Conservation (phyloP, 345 rosid species). For the Pugionium dolabratum region DNA sequence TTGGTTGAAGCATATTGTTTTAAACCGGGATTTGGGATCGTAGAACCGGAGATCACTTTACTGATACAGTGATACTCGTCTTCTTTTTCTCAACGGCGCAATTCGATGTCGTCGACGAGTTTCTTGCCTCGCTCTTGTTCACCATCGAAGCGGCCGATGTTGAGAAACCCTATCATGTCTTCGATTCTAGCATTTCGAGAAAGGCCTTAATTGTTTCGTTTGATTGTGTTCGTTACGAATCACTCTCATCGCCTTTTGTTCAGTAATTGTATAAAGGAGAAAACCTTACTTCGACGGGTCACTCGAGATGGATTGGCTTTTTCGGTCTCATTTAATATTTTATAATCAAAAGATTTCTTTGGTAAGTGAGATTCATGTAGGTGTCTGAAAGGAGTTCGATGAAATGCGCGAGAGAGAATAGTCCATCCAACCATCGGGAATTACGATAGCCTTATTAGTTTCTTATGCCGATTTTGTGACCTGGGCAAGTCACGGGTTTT, state of each 20-base stretch:
- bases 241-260: neutral
- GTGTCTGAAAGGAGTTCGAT: constrained; percentile 52
- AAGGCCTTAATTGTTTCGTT: neutral
- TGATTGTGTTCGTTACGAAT: neutral
- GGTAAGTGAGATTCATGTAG: constrained; percentile 13
- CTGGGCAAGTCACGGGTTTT: constrained; percentile 37
- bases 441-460: constrained; percentile 48
- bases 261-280: too few relatives aligned
- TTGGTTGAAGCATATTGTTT: neutral
- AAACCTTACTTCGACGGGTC: too few relatives aligned
- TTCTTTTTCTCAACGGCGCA: neutral
- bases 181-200: neutral
- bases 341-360: neutral
- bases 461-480: constrained; percentile 44
- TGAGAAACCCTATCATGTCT: neutral
- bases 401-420: constrained; percentile 67
- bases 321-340: constrained; percentile 52
- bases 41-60: neutral
- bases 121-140: neutral
- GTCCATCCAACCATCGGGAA: constrained; percentile 53
- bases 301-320: constrained; percentile 43
- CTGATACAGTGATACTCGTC: neutral
- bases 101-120: neutral
- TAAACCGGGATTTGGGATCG: neutral
- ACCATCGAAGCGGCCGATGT: neutral